phyloP scores from a whole-genome alignment of 257 asterid species.

The Cynanchum wilfordii region DNA sequence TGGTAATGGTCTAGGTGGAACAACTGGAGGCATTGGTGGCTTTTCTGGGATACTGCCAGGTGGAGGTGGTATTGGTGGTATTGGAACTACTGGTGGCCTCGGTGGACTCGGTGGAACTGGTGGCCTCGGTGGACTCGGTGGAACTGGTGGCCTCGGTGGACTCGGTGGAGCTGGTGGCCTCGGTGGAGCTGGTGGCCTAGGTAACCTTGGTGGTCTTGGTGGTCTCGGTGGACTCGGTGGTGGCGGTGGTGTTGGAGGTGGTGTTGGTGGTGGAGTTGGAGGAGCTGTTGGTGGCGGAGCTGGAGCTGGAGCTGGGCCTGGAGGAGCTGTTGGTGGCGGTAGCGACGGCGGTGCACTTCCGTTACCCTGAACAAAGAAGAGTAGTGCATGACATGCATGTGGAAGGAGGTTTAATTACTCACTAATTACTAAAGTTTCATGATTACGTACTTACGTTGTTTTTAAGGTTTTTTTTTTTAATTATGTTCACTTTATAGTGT shows the following conservation, averaged over 20 bases:
- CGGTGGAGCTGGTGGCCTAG: slow-evolving; percentile 27
- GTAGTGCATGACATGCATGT: background rate
- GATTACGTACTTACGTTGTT: no score
- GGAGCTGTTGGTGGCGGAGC: slow-evolving; percentile 15
- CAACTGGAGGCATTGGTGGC: slow-evolving; percentile 18
- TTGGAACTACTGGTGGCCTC: slow-evolving; percentile 16
- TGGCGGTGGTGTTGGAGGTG: slow-evolving; percentile 21
- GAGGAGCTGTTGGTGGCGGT: slow-evolving; percentile 3
- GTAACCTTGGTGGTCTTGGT: no score
- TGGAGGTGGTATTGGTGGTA: slow-evolving; percentile 4
- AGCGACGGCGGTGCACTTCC: slow-evolving; percentile 22
- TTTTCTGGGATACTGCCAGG: slow-evolving; percentile 17
- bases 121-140: slow-evolving; percentile 13
- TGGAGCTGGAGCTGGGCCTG: slow-evolving; percentile 22
- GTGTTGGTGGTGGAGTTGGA: slow-evolving; percentile 11
- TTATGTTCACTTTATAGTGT: background rate
- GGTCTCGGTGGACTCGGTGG: slow-evolving; percentile 21
- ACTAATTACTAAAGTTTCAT: no score
- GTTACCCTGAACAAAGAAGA: slow-evolving; percentile 18
- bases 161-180: slow-evolving; percentile 20
- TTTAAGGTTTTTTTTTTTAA: no score
- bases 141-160: slow-evolving; percentile 12
- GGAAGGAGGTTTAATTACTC: background rate
- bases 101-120: slow-evolving; percentile 21
- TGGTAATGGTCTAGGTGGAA: slow-evolving; percentile 16